Percentiles rank a stretch among this genome's conserved stretches.
These are phyloP conservation scores for Daldinia bambusicola DNA, from an alignment of 495 filamentous ascomycete species.

Conservation along the genomic window DNA sequence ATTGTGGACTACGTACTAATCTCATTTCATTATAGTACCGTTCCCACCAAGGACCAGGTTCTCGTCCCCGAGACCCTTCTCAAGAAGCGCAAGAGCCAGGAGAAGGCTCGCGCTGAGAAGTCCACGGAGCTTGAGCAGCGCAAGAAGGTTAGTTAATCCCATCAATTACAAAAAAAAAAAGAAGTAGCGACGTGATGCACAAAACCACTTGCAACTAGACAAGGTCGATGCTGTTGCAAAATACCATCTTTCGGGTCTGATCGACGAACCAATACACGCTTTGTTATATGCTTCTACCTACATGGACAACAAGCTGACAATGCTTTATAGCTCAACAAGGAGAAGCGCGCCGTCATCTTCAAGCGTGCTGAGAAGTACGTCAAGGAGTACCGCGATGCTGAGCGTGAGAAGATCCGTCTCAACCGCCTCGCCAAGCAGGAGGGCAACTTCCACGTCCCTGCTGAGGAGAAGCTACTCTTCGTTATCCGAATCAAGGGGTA, in stretches of 20 bases:
- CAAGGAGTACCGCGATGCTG: constrained; percentile 96
- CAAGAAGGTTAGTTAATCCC: constrained; percentile 79
- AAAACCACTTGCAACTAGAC: constrained; percentile 90
- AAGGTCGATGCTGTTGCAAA: constrained; percentile 94
- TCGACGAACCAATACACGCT: constrained; percentile 41
- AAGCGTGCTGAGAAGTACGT: constrained; percentile 99
- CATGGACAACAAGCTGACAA: constrained; percentile 42
- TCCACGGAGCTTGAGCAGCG: constrained; percentile 81
- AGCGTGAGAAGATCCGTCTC: constrained; percentile 98
- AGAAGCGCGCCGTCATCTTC: constrained; percentile 98
- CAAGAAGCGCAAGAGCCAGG: constrained; percentile 99
- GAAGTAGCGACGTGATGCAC: constrained; percentile 61
- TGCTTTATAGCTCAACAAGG: constrained; percentile 80
- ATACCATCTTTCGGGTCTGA: constrained; percentile 99
- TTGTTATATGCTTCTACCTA: constrained; percentile 28
- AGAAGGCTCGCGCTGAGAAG: constrained; percentile 93
- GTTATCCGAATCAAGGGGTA: constrained; percentile 99
- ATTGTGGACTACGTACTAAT: constrained; percentile 75
- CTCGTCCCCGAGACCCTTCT: constrained; percentile 97
- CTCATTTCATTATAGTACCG: constrained; percentile 69
- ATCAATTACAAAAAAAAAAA: constrained; percentile 21
- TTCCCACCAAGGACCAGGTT: constrained; percentile 90
- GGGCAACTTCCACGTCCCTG: constrained; percentile 91
- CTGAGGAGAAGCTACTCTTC: constrained; percentile 96
- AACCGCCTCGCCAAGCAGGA: constrained; percentile 87